Evolutionary conservation across 2,329 filamentous ascomycete genomes (phyloP), one percentile per base, ranked within the genome.

Genomic region (Fusarium fujikuroi): DNA sequence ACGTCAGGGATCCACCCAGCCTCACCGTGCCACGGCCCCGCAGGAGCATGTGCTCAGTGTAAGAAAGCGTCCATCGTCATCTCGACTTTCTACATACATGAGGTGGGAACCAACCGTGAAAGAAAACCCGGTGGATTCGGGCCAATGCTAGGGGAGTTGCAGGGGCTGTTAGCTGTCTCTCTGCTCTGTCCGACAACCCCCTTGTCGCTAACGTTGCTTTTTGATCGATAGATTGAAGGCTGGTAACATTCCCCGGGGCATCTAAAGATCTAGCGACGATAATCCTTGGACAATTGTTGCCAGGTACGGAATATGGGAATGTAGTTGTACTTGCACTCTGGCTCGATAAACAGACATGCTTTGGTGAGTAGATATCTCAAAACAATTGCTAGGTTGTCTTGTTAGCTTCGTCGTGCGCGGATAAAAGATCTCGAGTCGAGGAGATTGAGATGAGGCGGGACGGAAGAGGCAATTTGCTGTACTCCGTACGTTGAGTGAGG

Each of bases 11-110:
- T 75, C 75, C 75, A 77, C 75, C 69, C 56, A 70, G 74, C 74
- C 66, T 77, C 75, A 71, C 72, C 72, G 74, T 76, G 74, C 75
- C 68, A 75, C 70, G 66, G 75, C 70, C 75, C 75, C 73, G 66
- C 72, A 73, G 71, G 70, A 40, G 70, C 66, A 71, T 76, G 70
- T 75, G 70, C 69, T 75, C 62, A 65, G 60, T 61, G 56, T 56
- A 60, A 69, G 44, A 62, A 69, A 77, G 69, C 57, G 56, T 64
- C 63, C 66, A 75, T 77, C 73, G 63, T 74, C 72, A 75, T 72
- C 72, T 76, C 64, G 62, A 76, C 63, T 72, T 69, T 75, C 63
- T 66, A 57, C 66, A 65, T 66, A 57, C 66, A 65, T 68, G 64
- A 67, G 66, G 71, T 70, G 63, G 63, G 65, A 74, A 70, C 63